Evolutionary conservation across 768 basidiomycete genomes (phyloP).

Genomic region (Termitomyces sp.): DNA sequence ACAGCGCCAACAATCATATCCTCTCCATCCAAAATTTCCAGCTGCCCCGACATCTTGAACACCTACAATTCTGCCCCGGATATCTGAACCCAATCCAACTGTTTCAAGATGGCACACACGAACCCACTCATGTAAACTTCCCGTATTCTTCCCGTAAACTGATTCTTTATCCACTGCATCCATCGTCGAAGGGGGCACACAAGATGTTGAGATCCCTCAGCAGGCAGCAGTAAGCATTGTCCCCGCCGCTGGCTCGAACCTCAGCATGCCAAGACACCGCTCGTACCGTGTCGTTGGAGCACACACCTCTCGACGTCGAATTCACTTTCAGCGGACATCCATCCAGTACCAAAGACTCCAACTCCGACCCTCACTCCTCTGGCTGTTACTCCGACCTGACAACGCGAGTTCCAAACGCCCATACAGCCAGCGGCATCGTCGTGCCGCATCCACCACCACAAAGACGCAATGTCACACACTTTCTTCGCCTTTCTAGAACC

Average conservation of each 20-base stretch:
- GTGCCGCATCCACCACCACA: conserved; percentile 81
- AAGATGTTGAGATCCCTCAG: conserved; percentile 44
- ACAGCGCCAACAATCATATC: conserved; percentile 15
- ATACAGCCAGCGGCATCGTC: conserved; percentile 22
- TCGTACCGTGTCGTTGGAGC: conserved; percentile 13
- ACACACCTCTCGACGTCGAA: conserved; percentile 41
- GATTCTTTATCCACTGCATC: conserved; percentile 53
- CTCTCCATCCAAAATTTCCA: conserved; percentile 16
- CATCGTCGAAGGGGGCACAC: conserved; percentile 64
- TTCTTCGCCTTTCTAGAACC: conserved; percentile 96
- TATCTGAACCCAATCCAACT: conserved; percentile 1
- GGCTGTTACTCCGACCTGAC: neutral
- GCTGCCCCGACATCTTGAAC: conserved; percentile 8
- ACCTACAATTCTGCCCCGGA: conserved; percentile 20
- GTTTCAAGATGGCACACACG: conserved; percentile 48
- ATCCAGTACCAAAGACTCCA: conserved; percentile 19
- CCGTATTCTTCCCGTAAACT: conserved; percentile 85
- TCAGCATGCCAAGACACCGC: conserved; percentile 34
- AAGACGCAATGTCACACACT: conserved; percentile 90
- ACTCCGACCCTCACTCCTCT: conserved; percentile 22
- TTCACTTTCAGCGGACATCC: conserved; percentile 65
- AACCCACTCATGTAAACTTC: conserved; percentile 87
- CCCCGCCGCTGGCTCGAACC: conserved; percentile 36
- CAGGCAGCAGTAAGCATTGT: conserved; percentile 43
- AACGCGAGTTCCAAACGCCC: conserved; percentile 8